Base-by-base conservation (phyloP, 768 basidiomycete species). In the Mycena pura region DNA sequence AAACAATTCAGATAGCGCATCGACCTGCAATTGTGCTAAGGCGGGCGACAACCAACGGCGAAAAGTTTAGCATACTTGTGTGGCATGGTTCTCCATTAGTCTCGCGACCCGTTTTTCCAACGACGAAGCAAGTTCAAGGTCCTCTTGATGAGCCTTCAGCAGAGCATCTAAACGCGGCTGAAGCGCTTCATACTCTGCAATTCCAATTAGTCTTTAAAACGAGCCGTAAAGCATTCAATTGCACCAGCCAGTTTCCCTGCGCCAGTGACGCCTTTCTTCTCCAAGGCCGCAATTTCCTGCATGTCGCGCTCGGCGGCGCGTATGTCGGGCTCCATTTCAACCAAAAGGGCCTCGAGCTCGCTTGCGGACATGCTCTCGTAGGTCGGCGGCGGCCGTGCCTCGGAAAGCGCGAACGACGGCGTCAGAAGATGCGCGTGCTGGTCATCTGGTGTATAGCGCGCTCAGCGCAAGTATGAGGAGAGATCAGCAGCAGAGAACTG, bases 311-410 rank as follows among this genome's bases (percentile, higher is more conserved):
- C 93, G 10, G 91, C 92, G 29, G 86, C 84, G 28, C 92, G 91
- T 49, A 94, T 86, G 50, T 95, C 93, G 5, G 86, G 84, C 64
- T 93, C 93, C 87, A 94, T 90, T 68, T 95, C 92, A 0, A 81
- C 74, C 10, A 93, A 73, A 55, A 91, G 80, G 0, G 88, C 87
- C 38, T 91, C 89, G 8, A 93, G 76, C 66, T 91, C 91, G 57
- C 83, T 83, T 0, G 84, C 69, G 0, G 88, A 80, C 86, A 93
- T 87, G 34, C 81, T 81, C 51, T 84, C 84, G 57, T 89, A 90
- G 24, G 86, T 73, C 7, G 87, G 58, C 19, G n/a, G n/a, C n/a
- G n/a, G n/a, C n/a, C n/a, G n/a, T n/a, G 58, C 57, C 54, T 63
- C 62, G n/a, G 90, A 87, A 45, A 91, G 80, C 2, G 89, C 90